Percentiles rank a stretch among this genome's conserved stretches.
Conservation (phyloP, 768 basidiomycete genomes). For the Hemileccinum rubropunctum region DNA sequence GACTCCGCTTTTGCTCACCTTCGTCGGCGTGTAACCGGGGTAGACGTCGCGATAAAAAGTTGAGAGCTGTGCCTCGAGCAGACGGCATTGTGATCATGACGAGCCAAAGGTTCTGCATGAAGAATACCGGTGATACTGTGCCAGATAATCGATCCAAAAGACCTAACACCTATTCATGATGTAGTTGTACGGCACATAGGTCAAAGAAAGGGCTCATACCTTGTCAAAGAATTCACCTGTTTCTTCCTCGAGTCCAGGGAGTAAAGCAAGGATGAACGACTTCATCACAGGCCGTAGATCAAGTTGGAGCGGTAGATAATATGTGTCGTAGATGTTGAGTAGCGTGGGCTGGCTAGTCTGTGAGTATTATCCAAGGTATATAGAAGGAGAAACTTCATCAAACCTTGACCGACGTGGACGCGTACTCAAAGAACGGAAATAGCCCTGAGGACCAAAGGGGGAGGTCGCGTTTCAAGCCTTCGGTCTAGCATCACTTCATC, state of each 20-base stretch:
- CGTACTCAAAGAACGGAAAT: conserved; percentile 98
- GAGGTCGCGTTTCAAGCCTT: conserved; percentile 83
- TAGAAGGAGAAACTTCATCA: conserved; percentile 11
- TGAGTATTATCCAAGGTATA: not conserved
- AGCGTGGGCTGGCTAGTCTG: conserved; percentile 62
- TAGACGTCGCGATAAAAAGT: conserved; percentile 79
- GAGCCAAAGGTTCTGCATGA: conserved; percentile 94
- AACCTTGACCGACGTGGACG: conserved; percentile 97
- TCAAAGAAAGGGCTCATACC: conserved; percentile 32
- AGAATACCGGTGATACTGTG: conserved; percentile 83
- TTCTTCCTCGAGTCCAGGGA: conserved; percentile 97
- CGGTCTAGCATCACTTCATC: conserved; percentile 50
- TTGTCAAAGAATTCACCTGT: conserved; percentile 97
- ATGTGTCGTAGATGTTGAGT: conserved; percentile 87
- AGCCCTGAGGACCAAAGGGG: conserved; percentile 93
- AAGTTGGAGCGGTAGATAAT: conserved; percentile 84
- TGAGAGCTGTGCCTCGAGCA: conserved; percentile 82
- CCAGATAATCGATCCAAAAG: conserved; percentile 81
- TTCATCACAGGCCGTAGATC: conserved; percentile 88
- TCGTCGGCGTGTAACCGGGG: conserved; percentile 68
- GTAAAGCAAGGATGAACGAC: conserved; percentile 87
- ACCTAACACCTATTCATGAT: conserved; percentile 58
- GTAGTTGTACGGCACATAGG: conserved; percentile 1
- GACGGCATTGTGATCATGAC: conserved; percentile 87
- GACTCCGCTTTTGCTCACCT: conserved; percentile 42